phyloP scores from a whole-genome alignment of 2,329 filamentous ascomycete species.

The Pseudogymnoascus sp. region DNA sequence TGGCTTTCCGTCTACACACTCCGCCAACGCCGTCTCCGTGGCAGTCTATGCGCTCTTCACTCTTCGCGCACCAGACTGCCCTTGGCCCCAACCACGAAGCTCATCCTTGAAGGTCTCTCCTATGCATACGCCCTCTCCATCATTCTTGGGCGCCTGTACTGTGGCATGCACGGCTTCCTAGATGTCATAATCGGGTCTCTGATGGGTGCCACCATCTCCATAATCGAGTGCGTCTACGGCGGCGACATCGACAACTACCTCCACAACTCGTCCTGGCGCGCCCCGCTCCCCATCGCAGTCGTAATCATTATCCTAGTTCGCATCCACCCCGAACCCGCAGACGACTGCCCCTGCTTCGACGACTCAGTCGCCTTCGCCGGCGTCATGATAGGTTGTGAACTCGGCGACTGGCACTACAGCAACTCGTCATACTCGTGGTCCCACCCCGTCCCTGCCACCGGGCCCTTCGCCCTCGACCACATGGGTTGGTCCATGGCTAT shows the following conservation, averaged over 20 bases:
- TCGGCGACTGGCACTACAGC: conserved; percentile 74
- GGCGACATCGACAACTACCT: conserved; percentile 65
- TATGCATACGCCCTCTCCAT: conserved; percentile 89
- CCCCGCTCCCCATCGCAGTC: conserved; percentile 56
- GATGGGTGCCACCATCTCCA: conserved; percentile 61
- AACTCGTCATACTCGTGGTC: conserved; percentile 39
- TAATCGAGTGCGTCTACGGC: conserved; percentile 54
- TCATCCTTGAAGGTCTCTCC: conserved; percentile 59
- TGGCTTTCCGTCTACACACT: conserved; percentile 94
- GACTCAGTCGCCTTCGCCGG: conserved; percentile 91
- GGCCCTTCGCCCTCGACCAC: conserved; percentile 58
- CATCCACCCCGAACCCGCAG: conserved; percentile 89
- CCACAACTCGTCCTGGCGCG: conserved; percentile 55
- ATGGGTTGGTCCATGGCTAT: conserved; percentile 60
- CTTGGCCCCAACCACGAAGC: conserved; percentile 51
- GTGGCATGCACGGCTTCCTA: conserved; percentile 96
- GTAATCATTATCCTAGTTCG: conserved; percentile 71
- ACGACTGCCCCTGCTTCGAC: conserved; percentile 95
- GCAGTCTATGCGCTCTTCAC: conserved; percentile 74
- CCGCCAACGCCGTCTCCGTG: conserved; percentile 92
- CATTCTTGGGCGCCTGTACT: conserved; percentile 85
- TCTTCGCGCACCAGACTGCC: conserved; percentile 59
- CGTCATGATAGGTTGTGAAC: conserved; percentile 76
- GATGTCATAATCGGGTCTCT: conserved; percentile 78
- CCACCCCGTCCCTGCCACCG: conserved; percentile 47